Percentiles rank a stretch among this genome's conserved stretches.
phyloP scores from a whole-genome alignment of 768 basidiomycete genomes.

The Punctularia strigosozonata region DNA sequence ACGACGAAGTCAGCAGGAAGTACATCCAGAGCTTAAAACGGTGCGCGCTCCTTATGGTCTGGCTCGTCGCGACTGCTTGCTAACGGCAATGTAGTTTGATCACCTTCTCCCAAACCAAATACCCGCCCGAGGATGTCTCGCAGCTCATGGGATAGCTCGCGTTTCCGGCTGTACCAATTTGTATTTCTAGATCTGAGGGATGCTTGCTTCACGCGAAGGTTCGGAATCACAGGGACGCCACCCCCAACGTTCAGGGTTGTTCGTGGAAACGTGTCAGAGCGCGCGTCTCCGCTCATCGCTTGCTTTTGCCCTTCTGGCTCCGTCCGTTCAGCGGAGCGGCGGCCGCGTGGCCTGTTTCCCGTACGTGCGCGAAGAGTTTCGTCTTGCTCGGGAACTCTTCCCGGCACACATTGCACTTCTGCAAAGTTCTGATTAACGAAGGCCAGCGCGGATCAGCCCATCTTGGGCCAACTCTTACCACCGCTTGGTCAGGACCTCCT shows the following conservation, averaged over 20 bases:
- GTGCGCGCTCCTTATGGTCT: conserved; percentile 28
- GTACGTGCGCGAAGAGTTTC: conserved; percentile 65
- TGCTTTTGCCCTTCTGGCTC: conserved; percentile 23
- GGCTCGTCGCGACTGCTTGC: not conserved
- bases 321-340: conserved; percentile 23
- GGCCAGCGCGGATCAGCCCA: not conserved
- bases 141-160: conserved; percentile 76
- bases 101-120: conserved; percentile 93
- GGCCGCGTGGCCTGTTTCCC: conserved; percentile 57
- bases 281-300: conserved; percentile 14
- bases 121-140: conserved; percentile 86
- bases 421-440: not conserved
- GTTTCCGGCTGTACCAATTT: no score
- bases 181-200: no score
- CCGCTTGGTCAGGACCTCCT: conserved; percentile 5
- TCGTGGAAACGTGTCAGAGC: no score
- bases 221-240: no score
- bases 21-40: conserved; percentile 97
- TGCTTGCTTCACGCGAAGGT: no score
- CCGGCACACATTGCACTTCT: conserved; percentile 63
- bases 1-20: conserved; percentile 97
- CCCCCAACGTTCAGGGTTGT: no score
- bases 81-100: conserved; percentile 47
- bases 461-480: conserved; percentile 2
- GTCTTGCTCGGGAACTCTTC: conserved; percentile 53